phyloP scores from a whole-genome alignment of 106 monocot genomes.

The Dioscorea zingiberensis region DNA sequence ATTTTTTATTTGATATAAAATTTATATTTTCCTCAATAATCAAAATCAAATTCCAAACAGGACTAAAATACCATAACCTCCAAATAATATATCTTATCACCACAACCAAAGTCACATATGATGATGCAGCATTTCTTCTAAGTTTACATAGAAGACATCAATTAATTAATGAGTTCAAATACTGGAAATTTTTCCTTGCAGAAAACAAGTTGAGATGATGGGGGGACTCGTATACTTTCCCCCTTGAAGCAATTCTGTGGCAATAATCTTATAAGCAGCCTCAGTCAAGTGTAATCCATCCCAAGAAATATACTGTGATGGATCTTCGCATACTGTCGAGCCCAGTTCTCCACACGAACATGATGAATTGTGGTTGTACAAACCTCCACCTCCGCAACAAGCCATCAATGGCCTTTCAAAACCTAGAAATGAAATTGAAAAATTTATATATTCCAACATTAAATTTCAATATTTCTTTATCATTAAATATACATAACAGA shows the following conservation, averaged over 20 bases:
- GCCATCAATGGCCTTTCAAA: constrained; percentile 2
- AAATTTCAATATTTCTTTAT: background rate
- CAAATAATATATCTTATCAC: too few species aligned
- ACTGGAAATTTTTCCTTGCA: too few species aligned
- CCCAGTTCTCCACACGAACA: background rate
- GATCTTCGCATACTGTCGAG: background rate
- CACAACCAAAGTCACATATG: too few species aligned
- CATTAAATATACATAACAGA: background rate
- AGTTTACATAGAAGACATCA: too few species aligned
- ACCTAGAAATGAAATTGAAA: background rate
- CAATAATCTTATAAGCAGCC: constrained; percentile 8
- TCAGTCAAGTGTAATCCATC: constrained; percentile 16
- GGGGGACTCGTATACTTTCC: background rate
- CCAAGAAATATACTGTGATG: constrained; percentile 6
- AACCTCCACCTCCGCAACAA: constrained; percentile 28
- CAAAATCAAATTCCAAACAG: too few species aligned
- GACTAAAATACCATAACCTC: too few species aligned
- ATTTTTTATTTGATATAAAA: too few species aligned
- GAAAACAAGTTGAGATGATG: too few species aligned
- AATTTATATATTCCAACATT: background rate
- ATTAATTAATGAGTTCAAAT: too few species aligned
- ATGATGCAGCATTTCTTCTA: too few species aligned
- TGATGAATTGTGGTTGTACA: constrained; percentile 9
- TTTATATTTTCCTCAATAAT: too few species aligned
- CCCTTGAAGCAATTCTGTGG: background rate